These are phyloP conservation scores for Colletotrichum phormii DNA, from an alignment of 2,329 filamentous ascomycete species.

Conservation along the genomic window DNA sequence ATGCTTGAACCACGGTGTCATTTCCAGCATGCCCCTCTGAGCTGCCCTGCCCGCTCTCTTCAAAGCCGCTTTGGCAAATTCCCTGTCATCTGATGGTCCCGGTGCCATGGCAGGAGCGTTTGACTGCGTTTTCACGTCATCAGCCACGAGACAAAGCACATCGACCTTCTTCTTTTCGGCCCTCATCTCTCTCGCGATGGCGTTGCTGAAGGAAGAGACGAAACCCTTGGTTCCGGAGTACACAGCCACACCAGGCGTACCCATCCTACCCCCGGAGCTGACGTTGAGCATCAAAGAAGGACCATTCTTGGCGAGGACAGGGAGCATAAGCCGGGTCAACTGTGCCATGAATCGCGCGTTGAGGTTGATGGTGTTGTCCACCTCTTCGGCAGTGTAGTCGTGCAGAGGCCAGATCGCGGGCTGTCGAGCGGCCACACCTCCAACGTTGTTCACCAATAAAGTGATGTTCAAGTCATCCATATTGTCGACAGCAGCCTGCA, in stretches of 20 bases:
- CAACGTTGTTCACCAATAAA: conserved; percentile 50
- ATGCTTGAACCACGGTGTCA: conserved; percentile 37
- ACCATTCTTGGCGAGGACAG: conserved; percentile 42
- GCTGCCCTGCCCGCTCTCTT: conserved; percentile 41
- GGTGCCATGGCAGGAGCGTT: background rate
- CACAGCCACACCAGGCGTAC: conserved; percentile 44
- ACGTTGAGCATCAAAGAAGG: conserved; percentile 45
- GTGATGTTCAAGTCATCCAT: conserved; percentile 43
- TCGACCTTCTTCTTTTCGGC: conserved; percentile 41
- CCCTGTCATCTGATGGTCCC: conserved; percentile 17
- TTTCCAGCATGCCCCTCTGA: conserved; percentile 38
- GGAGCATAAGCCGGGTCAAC: conserved; percentile 42
- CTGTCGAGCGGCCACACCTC: conserved; percentile 42
- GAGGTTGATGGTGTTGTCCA: conserved; percentile 45
- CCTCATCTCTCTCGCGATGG: conserved; percentile 44
- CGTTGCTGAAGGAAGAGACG: conserved; percentile 43
- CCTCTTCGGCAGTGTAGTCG: conserved; percentile 43
- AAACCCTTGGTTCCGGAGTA: conserved; percentile 48
- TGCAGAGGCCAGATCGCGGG: conserved; percentile 43
- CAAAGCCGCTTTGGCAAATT: conserved; percentile 36
- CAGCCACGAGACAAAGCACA: conserved; percentile 43
- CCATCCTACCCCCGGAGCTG: conserved; percentile 42
- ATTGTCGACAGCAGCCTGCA: conserved; percentile 40
- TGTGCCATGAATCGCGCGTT: conserved; percentile 51
- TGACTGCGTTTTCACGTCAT: conserved; percentile 41